Conservation (phyloP, 805 yeast genomes). For the Cyberlindnera americana region DNA sequence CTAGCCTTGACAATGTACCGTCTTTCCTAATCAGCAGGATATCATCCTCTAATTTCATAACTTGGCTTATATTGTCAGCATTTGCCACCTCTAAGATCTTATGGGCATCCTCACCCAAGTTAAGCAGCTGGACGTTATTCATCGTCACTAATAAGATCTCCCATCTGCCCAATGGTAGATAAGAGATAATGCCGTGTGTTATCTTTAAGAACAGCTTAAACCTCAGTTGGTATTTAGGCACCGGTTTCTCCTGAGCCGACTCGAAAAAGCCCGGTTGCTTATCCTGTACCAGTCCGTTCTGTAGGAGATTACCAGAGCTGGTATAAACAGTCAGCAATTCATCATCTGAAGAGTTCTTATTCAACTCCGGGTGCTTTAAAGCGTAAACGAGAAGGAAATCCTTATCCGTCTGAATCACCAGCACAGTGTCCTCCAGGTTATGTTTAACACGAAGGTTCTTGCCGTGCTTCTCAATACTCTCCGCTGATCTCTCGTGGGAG, state of each 20-base stretch:
- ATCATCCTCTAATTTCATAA: slow-evolving; percentile 2
- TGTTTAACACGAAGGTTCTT: slow-evolving; percentile 29
- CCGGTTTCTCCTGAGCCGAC: slow-evolving; percentile 21
- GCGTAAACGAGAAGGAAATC: slow-evolving; percentile 38
- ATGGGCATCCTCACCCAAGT: slow-evolving; percentile 16
- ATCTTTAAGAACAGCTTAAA: slow-evolving; percentile 28
- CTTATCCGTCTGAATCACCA: slow-evolving; percentile 34
- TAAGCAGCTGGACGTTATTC: slow-evolving; percentile 18
- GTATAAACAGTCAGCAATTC: slow-evolving; percentile 24
- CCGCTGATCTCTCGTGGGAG: slow-evolving; percentile 31
- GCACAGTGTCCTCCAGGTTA: slow-evolving; percentile 24
- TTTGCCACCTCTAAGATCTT: slow-evolving; percentile 9
- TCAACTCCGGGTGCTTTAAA: slow-evolving; percentile 9
- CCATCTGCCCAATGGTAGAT: slow-evolving; percentile 15
- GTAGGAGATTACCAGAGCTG: slow-evolving; percentile 18
- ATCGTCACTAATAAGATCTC: slow-evolving; percentile 19
- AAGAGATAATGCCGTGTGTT: slow-evolving; percentile 24
- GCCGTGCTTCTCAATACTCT: slow-evolving; percentile 39
- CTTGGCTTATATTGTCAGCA: neutral
- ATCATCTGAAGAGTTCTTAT: slow-evolving; percentile 14
- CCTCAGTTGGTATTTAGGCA: slow-evolving; percentile 22
- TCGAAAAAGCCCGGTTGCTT: slow-evolving; percentile 18
- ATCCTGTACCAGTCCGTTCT: slow-evolving; percentile 25
- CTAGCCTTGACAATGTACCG: slow-evolving; percentile 6
- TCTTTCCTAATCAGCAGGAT: slow-evolving; percentile 7